These are phyloP conservation scores for Cucumis variabilis DNA, from an alignment of 331 rosid species.

Conservation along the genomic window DNA sequence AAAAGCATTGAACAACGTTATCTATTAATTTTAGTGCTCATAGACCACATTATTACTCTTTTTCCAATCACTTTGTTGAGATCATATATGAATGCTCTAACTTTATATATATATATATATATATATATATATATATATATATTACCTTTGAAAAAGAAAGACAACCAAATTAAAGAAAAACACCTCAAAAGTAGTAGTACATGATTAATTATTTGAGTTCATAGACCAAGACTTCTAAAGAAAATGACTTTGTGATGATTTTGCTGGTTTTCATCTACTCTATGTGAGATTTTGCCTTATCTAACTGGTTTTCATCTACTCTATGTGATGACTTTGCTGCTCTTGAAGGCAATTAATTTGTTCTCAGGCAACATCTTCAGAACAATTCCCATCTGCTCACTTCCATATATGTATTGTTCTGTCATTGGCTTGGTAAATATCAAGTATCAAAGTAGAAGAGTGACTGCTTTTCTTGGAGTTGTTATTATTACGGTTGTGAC, in stretches of 20 bases:
- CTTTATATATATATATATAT: too few species aligned
- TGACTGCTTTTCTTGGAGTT: slow-evolving; percentile 68
- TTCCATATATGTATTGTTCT: slow-evolving; percentile 49
- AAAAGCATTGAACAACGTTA: too few species aligned
- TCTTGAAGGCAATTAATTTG: slow-evolving; percentile 37
- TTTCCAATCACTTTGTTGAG: too few species aligned
- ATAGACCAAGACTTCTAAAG: not conserved
- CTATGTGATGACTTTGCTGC: slow-evolving; percentile 30
- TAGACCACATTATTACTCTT: too few species aligned
- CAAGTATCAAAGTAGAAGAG: slow-evolving; percentile 62
- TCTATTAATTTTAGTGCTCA: too few species aligned
- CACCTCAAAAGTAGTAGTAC: too few species aligned
- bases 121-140: too few species aligned
- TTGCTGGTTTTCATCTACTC: slow-evolving; percentile 12
- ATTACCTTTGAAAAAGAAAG: too few species aligned
- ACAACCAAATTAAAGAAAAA: too few species aligned
- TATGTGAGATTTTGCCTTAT: not conserved
- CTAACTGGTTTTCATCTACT: slow-evolving; percentile 13
- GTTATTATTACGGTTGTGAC: slow-evolving; percentile 25
- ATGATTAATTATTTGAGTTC: too few species aligned
- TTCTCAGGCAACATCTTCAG: slow-evolving; percentile 58
- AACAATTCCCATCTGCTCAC: slow-evolving; percentile 58
- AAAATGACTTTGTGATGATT: too few species aligned
- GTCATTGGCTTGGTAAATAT: slow-evolving; percentile 71
- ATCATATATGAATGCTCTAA: too few species aligned